Evolutionary conservation across 2,329 filamentous ascomycete species (phyloP).

Genomic region (Epichloe elymi): DNA sequence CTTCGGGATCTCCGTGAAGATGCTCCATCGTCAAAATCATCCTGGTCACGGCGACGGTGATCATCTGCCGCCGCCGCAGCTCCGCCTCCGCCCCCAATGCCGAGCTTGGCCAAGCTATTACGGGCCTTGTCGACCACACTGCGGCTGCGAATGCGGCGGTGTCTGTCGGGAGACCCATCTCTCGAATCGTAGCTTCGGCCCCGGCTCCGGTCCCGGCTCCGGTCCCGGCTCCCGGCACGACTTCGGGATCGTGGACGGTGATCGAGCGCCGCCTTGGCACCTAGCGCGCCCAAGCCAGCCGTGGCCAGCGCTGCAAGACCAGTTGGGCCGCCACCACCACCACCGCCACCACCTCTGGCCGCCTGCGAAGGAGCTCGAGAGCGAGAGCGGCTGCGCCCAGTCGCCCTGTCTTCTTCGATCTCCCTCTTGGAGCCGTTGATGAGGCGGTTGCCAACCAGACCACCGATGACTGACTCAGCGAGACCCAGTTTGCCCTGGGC

Average conservation of each 20-base stretch:
- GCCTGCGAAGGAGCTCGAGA: slow-evolving; percentile 49
- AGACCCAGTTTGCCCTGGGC: slow-evolving; percentile 74
- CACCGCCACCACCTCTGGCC: slow-evolving; percentile 26
- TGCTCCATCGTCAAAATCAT: slow-evolving; percentile 30
- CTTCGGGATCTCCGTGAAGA: slow-evolving; percentile 24
- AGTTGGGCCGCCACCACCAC: slow-evolving; percentile 30
- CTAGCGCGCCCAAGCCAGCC: slow-evolving; percentile 46
- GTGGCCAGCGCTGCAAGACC: slow-evolving; percentile 52
- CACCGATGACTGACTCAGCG: slow-evolving; percentile 76
- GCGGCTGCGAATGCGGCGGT: slow-evolving; percentile 41
- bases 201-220: slow-evolving; percentile 17
- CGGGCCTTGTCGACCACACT: slow-evolving; percentile 52
- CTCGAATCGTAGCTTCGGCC: slow-evolving; percentile 31
- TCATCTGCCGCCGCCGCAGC: slow-evolving; percentile 22
- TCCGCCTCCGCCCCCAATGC: slow-evolving; percentile 37
- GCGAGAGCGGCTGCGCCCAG: slow-evolving; percentile 55
- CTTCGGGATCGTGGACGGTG: slow-evolving; percentile 37
- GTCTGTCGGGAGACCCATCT: slow-evolving; percentile 31
- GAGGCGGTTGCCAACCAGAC: slow-evolving; percentile 72
- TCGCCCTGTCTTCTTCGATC: slow-evolving; percentile 46
- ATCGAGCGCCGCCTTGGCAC: slow-evolving; percentile 46
- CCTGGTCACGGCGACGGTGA: slow-evolving; percentile 26
- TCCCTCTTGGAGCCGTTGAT: slow-evolving; percentile 65
- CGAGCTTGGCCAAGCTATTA: slow-evolving; percentile 47
- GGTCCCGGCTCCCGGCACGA: slow-evolving; percentile 35